Base-by-base conservation (phyloP, 1,139 yeast genomes). In the Saccharomyces hybrid region DNA sequence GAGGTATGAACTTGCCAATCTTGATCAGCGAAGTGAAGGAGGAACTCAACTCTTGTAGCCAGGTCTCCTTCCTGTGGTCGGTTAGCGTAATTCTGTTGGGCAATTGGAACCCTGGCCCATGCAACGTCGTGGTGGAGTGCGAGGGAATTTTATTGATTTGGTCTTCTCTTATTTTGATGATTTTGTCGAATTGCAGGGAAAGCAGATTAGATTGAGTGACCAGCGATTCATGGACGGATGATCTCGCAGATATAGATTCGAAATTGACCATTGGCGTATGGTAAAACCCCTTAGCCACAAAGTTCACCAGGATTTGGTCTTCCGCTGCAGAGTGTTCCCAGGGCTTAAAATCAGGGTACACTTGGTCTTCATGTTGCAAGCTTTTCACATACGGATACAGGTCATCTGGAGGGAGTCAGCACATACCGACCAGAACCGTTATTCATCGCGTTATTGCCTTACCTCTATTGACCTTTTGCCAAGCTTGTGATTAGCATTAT, bases 1-100 rank as follows among this genome's bases (percentile, higher is more conserved):
- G 97, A 0, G 99, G 98, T n/a, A 91, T 80, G 38, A 90, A 87
- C 54, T 86, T 78, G 1, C 95, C 80, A 2, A 91, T 78, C 56
- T 80, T 81, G 52, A 79, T 75, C 51, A 91, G 72, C 0, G 96
- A 88, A 0, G 86, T 77, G 16, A 75, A 71, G 0, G 85, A 80
- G 54, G 86, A 78, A 1, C 95, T 88, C 53, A 91, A 74, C 64
- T 89, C 96, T 53, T 79, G 78, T 51, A 91, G 73, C 99, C 99
- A 91, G 1, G 83, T 76, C 59, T 89, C 96, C 58, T 85, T 78
- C 66, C 88, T 87, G 66, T 85, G 86, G 55, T 91, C 95, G 0
- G 97, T 90, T 34, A 91, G 73, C 0, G 97, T 91, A 19, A 91
- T 96, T 59, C 97, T 75, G 32, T 58, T 63, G 4, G 71, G 72